Percentiles rank a stretch among this genome's conserved stretches.
These are phyloP conservation scores for Umbelopsis sp. DNA, from an alignment of 371 early-diverging fungal genomes.

Conservation along the genomic window DNA sequence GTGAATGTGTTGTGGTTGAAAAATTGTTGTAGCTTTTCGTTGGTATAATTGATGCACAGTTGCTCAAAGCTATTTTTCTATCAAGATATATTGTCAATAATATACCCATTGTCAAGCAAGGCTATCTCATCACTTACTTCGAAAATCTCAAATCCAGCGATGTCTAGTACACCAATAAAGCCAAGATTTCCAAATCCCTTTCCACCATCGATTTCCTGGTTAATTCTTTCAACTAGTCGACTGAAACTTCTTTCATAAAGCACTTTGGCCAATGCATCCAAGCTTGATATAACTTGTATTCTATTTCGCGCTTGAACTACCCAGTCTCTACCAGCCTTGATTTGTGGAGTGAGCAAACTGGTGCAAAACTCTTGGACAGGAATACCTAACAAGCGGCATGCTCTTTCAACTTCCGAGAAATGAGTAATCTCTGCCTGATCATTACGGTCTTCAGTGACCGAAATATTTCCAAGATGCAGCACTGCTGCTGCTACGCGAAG, in stretches of 20 bases:
- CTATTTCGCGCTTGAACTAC: constrained; percentile 89
- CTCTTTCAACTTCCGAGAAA: constrained; percentile 79
- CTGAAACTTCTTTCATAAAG: constrained; percentile 99
- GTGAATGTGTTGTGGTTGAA: constrained; percentile 99
- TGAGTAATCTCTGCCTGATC: constrained; percentile 88
- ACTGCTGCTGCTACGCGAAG: constrained; percentile 92
- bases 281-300: constrained; percentile 88
- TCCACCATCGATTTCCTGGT: constrained; percentile 80
- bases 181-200: constrained; percentile 46
- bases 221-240: constrained; percentile 87
- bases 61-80: constrained; percentile 98
- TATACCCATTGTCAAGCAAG: constrained; percentile 23
- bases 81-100: too few species aligned
- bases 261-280: constrained; percentile 94
- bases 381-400: constrained; percentile 96
- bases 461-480: constrained; percentile 95
- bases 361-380: constrained; percentile 86
- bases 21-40: constrained; percentile 99
- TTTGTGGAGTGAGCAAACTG: constrained; percentile 85
- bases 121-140: constrained; percentile 57
- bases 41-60: constrained; percentile 99
- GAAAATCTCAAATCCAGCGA: constrained; percentile 99
- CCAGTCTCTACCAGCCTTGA: constrained; percentile 98
- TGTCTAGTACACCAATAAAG: constrained; percentile 99
- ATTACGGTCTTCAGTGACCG: constrained; percentile 74